These are phyloP conservation scores for Gossypium herbaceum DNA, from an alignment of 345 rosid genomes.

Conservation along the genomic window DNA sequence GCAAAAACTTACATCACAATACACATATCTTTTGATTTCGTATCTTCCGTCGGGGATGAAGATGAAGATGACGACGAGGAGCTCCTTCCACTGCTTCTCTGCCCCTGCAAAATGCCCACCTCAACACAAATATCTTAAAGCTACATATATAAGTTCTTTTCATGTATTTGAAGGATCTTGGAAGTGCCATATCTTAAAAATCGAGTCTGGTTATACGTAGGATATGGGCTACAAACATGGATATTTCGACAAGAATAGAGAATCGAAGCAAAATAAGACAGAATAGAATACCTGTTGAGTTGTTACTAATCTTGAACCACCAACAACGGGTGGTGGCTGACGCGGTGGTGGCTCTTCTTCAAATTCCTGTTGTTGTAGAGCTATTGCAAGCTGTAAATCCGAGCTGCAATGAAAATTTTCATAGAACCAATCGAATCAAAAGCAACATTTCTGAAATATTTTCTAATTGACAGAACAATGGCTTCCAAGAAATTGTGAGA, in stretches of 20 bases:
- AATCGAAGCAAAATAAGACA: neutral
- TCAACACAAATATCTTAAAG: no score
- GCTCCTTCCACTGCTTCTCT: conserved; percentile 48
- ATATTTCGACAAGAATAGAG: neutral
- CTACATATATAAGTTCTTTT: neutral
- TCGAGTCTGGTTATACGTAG: no score
- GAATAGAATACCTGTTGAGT: conserved; percentile 72
- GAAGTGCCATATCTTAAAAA: no score
- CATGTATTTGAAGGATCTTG: neutral
- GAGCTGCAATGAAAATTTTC: conserved; percentile 46
- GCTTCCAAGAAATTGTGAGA: neutral
- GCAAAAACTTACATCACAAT: conserved; percentile 49
- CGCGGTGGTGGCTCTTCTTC: conserved; percentile 64
- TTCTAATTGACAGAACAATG: no score
- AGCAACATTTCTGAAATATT: neutral
- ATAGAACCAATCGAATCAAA: neutral
- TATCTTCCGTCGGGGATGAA: conserved; percentile 48
- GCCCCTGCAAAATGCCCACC: conserved; percentile 36
- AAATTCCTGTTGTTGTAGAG: conserved; percentile 92
- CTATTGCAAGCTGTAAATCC: conserved; percentile 94
- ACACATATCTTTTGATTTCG: conserved; percentile 73
- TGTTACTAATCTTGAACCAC: conserved; percentile 61
- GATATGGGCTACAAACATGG: neutral
- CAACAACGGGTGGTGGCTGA: conserved; percentile 42
- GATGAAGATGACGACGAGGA: conserved; percentile 27